A percentile compares a stretch with the other conserved stretches of the same genome.
Conservation (phyloP, 2,329 filamentous ascomycete species). For the Ophiostoma ips region DNA sequence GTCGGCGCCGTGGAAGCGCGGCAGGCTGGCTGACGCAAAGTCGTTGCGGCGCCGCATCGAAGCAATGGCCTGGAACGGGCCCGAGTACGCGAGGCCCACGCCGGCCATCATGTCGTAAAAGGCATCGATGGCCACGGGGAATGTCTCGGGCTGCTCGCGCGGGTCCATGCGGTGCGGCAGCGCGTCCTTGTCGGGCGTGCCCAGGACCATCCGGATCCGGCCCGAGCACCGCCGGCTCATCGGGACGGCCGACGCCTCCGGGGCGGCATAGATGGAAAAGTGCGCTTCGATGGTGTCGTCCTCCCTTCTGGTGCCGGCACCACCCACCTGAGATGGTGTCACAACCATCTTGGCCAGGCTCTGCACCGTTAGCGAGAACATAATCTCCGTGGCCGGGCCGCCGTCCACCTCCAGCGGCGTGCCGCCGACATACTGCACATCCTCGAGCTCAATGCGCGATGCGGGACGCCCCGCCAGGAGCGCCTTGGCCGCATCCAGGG, state of each 20-base stretch:
- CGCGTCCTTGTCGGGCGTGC: constrained; percentile 13
- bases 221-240: constrained; percentile 26
- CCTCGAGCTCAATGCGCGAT: constrained; percentile 19
- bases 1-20: constrained; percentile 22
- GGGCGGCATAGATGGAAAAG: constrained; percentile 23
- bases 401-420: constrained; percentile 21
- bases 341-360: neutral
- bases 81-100: constrained; percentile 25
- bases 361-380: constrained; percentile 23
- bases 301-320: neutral
- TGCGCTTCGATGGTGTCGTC: constrained; percentile 18
- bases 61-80: constrained; percentile 24
- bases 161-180: constrained; percentile 17
- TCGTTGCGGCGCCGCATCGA: constrained; percentile 23
- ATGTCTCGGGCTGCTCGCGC: constrained; percentile 18
- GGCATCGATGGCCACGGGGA: constrained; percentile 18
- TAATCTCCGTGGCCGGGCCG: constrained; percentile 21
- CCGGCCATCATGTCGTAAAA: constrained; percentile 30
- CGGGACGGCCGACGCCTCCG: constrained; percentile 18
- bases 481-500: constrained; percentile 27
- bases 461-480: constrained; percentile 16
- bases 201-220: constrained; percentile 21
- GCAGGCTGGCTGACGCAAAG: constrained; percentile 22
- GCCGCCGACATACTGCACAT: constrained; percentile 21
- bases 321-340: too few relatives aligned